Base-by-base conservation (phyloP, 2,329 filamentous ascomycete genomes). In the Phaeosphaeriaceae sp. region DNA sequence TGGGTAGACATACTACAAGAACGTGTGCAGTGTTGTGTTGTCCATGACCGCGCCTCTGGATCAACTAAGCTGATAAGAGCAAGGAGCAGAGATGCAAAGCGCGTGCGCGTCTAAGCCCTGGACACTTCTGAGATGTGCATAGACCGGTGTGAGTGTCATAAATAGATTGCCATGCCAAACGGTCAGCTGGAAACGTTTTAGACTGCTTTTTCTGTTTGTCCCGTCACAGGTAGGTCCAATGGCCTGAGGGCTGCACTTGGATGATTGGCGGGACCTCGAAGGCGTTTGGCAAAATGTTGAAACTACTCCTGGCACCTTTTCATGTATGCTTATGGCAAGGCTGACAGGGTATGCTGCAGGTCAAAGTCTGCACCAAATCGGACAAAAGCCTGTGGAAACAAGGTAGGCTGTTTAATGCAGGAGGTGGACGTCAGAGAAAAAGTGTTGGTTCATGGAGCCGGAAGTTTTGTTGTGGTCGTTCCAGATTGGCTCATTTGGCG, bases 21-120 rank as follows among this genome's bases (percentile, higher is more conserved):
- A 90, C 60, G 88, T 89, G 73, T 89, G 84, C 66, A 91, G 85
- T 58, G 88, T 88, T 21, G 88, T 89, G 58, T 72, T 70, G 51
- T 67, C 69, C 75, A 76, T 76, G 59, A 57, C 68, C 66, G 54
- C 53, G 60, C 58, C 65, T 57, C 56, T 63, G 70, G 70, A 60
- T 57, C 54, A 59, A 56, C 70, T 68, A 67, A 63, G 63, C 66
- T 66, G 59, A 63, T 70, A 69, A 72, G 58, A 60, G 68, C 60
- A 69, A 68, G 60, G 56, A 68, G 58, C 60, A 65, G 66, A 53
- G 48, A 58, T 56, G 48, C 68, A 65, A 68, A 66, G 68, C 71
- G 66, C 57, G 59, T 64, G 64, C 57, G 67, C 66, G 69, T 67
- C 60, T 71, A 69, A 61, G 63, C 64, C 59, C 58, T 60, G 53